Evolutionary conservation across 306 rosid species (phyloP), one percentile per base, ranked within the genome.

Genomic region (Clitoria ternatea): DNA sequence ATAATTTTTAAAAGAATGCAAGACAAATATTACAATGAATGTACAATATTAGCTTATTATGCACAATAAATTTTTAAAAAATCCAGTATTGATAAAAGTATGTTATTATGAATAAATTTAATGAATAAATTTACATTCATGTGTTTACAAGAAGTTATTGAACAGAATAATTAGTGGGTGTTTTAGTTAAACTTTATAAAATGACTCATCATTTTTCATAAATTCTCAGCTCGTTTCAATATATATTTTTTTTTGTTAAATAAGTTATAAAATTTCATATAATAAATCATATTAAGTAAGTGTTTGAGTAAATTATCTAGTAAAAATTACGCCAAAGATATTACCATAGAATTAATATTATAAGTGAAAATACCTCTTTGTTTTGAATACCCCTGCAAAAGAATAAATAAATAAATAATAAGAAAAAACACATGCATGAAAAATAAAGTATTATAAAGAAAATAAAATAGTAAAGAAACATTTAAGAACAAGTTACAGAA

Each of bases 331-430:
- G 32, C 2, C 5, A 2, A 5, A 2, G 32, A 29, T 29, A 2
- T 29, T 29, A 2, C 2, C 32, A 29, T 29, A 29, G 5, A 29
- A 2, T 29, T 27, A 45, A 33, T 7, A 20, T 23, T 26, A 53
- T 10, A 12, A 8, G 6, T 20, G 10, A 32, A 33, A 30, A 22
- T 62, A 84, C 97, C 97, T 91, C 97, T 62, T 87, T 89, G 72
- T 82, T 91, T n/a, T 89, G 97, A 42, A 91, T 69, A 42, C 79
- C 81, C 76, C 97, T 91, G 93, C 82, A 74, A 19, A 35, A 60
- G 19, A n/a, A n/a, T 8, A 33, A 4, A 54, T 14, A 52, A 74
- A 57, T 13, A 69, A 37, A 45, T 61, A 9, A 6, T 19, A 57
- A 15, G 20, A 10, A 57, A 64, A 11, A 12, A 32, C n/a, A 22